phyloP scores from a whole-genome alignment of 495 filamentous ascomycete genomes.

The Hypoxylon trugodes region DNA sequence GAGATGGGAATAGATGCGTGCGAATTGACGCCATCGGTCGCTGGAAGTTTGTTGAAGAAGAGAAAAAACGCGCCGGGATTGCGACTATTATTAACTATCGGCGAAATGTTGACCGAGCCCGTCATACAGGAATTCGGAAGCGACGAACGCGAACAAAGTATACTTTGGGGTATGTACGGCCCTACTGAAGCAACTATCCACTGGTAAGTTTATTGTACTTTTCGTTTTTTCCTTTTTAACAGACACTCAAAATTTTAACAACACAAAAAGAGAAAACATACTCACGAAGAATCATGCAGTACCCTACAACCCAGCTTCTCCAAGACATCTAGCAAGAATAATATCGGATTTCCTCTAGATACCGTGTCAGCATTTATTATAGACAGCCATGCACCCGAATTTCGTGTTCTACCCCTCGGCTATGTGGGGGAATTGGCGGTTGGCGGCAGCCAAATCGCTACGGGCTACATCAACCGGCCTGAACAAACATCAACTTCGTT shows the following conservation, averaged over 20 bases:
- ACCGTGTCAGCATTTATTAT: slow-evolving; percentile 81
- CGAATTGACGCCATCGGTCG: slow-evolving; percentile 85
- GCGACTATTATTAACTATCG: slow-evolving; percentile 77
- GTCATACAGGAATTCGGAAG: slow-evolving; percentile 79
- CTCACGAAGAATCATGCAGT: slow-evolving; percentile 25
- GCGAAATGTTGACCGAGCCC: slow-evolving; percentile 81
- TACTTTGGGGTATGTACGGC: slow-evolving; percentile 87
- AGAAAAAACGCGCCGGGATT: slow-evolving; percentile 69
- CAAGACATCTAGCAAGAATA: slow-evolving; percentile 59
- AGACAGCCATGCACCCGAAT: slow-evolving; percentile 23
- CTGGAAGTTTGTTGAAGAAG: slow-evolving; percentile 68
- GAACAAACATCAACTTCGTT: slow-evolving; percentile 80
- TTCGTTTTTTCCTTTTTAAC: no score
- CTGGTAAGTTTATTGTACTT: slow-evolving; percentile 44
- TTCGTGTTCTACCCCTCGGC: slow-evolving; percentile 68
- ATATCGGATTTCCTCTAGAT: slow-evolving; percentile 76
- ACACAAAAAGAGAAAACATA: neutral
- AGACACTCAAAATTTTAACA: no score
- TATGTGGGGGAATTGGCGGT: slow-evolving; percentile 82
- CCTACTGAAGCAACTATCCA: slow-evolving; percentile 88
- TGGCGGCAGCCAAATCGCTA: slow-evolving; percentile 80
- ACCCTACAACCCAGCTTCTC: slow-evolving; percentile 52
- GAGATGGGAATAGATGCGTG: slow-evolving; percentile 75
- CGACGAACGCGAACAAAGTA: slow-evolving; percentile 46
- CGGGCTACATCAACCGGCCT: slow-evolving; percentile 82